These are phyloP conservation scores for Diaporthe vaccinii DNA, from an alignment of 2,329 filamentous ascomycete genomes.

Conservation along the genomic window DNA sequence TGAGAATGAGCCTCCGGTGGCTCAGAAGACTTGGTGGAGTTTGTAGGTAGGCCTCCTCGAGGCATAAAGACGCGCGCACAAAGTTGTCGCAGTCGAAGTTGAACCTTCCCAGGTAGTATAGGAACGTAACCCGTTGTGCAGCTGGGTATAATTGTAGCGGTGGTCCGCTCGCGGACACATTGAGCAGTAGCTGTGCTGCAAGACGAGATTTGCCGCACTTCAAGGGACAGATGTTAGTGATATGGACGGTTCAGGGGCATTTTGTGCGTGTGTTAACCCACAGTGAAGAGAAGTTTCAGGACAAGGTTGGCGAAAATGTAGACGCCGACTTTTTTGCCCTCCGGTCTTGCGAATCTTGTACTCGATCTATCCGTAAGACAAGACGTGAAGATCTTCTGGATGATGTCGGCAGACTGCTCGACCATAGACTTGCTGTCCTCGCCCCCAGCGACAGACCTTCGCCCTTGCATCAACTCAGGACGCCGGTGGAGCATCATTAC, in stretches of 20 bases:
- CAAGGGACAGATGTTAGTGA: slow-evolving; percentile 8
- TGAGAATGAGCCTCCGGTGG: slow-evolving; percentile 84
- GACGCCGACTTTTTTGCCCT: slow-evolving; percentile 88
- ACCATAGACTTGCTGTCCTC: slow-evolving; percentile 83
- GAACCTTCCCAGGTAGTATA: slow-evolving; percentile 95
- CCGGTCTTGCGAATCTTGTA: slow-evolving; percentile 75
- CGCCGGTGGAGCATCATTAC: slow-evolving; percentile 87
- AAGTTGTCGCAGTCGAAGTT: slow-evolving; percentile 89
- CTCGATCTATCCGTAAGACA: slow-evolving; percentile 86
- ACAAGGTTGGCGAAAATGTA: slow-evolving; percentile 95
- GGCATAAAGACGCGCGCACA: slow-evolving; percentile 78
- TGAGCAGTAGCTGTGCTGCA: slow-evolving; percentile 89
- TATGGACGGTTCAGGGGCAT: slow-evolving; percentile 6
- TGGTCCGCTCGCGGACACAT: slow-evolving; percentile 86
- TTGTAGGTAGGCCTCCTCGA: slow-evolving; percentile 85
- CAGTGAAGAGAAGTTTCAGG: slow-evolving; percentile 87
- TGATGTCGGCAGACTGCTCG: slow-evolving; percentile 88
- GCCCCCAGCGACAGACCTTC: slow-evolving; percentile 67
- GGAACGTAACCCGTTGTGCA: slow-evolving; percentile 88
- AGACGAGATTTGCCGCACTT: slow-evolving; percentile 85
- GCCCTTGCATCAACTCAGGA: slow-evolving; percentile 82
- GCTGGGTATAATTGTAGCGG: slow-evolving; percentile 86
- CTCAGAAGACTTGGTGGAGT: slow-evolving; percentile 71
- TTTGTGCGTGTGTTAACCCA: slow-evolving; percentile 53
- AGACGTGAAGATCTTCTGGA: slow-evolving; percentile 91